Base-by-base conservation (phyloP, 2,329 filamentous ascomycete species). In the Ilyonectria sp. region DNA sequence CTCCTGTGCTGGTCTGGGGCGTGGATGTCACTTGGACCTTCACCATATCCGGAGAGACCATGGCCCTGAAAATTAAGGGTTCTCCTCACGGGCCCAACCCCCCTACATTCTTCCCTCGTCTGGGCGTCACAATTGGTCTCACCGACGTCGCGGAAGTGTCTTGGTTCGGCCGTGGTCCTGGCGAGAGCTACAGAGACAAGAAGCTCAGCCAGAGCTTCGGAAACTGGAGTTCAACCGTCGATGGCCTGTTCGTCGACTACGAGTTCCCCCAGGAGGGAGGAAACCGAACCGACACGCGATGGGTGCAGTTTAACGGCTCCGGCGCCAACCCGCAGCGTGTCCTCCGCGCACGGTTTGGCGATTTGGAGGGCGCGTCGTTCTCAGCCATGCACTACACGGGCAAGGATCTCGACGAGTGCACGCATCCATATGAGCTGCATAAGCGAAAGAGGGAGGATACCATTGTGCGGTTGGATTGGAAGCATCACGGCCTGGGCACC, bases 211-310 rank as follows among this genome's bases (percentile, higher is more conserved):
- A 92, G 75, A 78, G 79, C 1, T 79, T 92, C 4, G 90, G 89
- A 7, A 86, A 85, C 55, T 90, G 84, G 79, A 81, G 81, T 2
- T 72, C 77, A 11, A 72, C 71, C 1, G 80, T 90, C 2, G 85
- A 87, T 53, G 82, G 85, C 1, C 80, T 93, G 0, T 88, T 86
- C 76, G 83, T 86, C 1, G 84, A 87, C 49, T 93, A 92, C 74
- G 91, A 93, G 70, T 90, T 88, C 62, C 91, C 91, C 0, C 91
- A 93, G 77, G 91, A 93, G 66, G 85, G 83, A 35, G 89, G 89
- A 0, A 93, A 93, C 76, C 83, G 89, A 19, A 90, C 87, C 0
- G 90, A 92, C 71, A 87, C 87, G 1, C 82, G 87, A 2, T 92
- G 89, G 87, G 84, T 92, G 74, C 47, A 50, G 23, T 50, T 50